phyloP scores from a whole-genome alignment of 495 filamentous ascomycete species.

The Aspergillus sclerotiicarbonarius region DNA sequence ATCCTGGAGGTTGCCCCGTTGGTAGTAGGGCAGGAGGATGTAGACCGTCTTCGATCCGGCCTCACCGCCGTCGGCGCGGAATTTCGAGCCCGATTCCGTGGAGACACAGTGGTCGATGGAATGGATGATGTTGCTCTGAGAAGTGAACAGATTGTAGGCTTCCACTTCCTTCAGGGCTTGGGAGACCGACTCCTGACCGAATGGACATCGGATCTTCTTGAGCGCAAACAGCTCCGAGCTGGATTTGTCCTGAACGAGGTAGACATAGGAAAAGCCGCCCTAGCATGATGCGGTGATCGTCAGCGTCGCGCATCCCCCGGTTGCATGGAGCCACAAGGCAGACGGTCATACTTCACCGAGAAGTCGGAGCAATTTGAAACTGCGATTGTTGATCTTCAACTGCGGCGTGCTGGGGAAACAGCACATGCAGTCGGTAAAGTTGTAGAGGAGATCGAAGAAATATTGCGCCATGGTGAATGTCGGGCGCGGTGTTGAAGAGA shows the following conservation, averaged over 20 bases:
- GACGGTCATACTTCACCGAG: constrained; percentile 70
- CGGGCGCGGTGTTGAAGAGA: not conserved
- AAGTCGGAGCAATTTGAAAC: constrained; percentile 90
- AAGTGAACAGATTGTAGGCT: constrained; percentile 85
- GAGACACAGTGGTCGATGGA: constrained; percentile 78
- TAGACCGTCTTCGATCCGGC: constrained; percentile 87
- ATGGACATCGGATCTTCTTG: constrained; percentile 97
- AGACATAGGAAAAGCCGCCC: constrained; percentile 98
- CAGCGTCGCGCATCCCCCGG: constrained; percentile 12
- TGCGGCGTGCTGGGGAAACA: constrained; percentile 94
- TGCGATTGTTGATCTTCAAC: constrained; percentile 90
- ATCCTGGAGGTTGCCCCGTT: constrained; percentile 92
- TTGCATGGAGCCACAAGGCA: constrained; percentile 7
- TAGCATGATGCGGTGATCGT: constrained; percentile 31
- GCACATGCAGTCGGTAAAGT: constrained; percentile 87
- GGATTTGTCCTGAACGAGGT: constrained; percentile 88
- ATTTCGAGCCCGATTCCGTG: constrained; percentile 58
- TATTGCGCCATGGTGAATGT: constrained; percentile 70
- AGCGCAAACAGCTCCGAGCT: constrained; percentile 83
- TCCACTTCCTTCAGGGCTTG: constrained; percentile 96
- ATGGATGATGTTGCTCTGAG: constrained; percentile 83
- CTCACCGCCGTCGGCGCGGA: constrained; percentile 54
- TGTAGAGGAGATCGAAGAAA: constrained; percentile 84
- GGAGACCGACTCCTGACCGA: constrained; percentile 91
- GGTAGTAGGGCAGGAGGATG: constrained; percentile 92